Conservation (phyloP, 306 rosid genomes). For the Rosa rugosa region DNA sequence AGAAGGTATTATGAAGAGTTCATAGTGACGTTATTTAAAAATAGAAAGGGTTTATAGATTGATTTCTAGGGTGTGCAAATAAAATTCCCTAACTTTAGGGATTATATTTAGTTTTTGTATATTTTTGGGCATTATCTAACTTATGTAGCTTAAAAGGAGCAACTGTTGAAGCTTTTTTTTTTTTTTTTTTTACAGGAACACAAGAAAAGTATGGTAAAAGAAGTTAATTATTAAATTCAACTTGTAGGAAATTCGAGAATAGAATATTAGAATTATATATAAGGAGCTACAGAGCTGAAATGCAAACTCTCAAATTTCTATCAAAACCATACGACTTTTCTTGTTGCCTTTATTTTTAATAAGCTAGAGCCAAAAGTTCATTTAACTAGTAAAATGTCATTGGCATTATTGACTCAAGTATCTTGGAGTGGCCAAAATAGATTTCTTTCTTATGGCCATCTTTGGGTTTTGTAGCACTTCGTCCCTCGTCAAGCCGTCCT, state of each 20-base stretch:
- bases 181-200: not conserved
- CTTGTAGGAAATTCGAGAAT: not conserved
- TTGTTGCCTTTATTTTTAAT: not conserved
- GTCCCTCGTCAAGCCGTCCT: conserved; percentile 71
- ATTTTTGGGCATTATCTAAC: not conserved
- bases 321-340: not conserved
- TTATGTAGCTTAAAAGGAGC: not conserved
- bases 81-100: not conserved
- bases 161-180: not conserved
- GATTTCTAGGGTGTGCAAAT: not conserved
- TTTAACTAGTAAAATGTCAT: not conserved
- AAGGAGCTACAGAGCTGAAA: not conserved
- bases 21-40: not conserved
- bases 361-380: conserved; percentile 1
- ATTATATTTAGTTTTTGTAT: not conserved
- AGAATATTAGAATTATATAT: not conserved
- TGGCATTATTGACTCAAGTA: not conserved
- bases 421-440: conserved; percentile 8
- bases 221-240: not conserved
- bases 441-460: conserved; percentile 20
- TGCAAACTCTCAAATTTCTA: too few relatives aligned
- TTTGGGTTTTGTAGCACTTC: conserved; percentile 61
- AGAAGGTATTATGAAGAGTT: not conserved
- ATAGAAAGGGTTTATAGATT: not conserved
- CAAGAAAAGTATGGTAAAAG: not conserved